Conservation (phyloP, 2,329 filamentous ascomycete species). For the Tolypocladium endophyticum region DNA sequence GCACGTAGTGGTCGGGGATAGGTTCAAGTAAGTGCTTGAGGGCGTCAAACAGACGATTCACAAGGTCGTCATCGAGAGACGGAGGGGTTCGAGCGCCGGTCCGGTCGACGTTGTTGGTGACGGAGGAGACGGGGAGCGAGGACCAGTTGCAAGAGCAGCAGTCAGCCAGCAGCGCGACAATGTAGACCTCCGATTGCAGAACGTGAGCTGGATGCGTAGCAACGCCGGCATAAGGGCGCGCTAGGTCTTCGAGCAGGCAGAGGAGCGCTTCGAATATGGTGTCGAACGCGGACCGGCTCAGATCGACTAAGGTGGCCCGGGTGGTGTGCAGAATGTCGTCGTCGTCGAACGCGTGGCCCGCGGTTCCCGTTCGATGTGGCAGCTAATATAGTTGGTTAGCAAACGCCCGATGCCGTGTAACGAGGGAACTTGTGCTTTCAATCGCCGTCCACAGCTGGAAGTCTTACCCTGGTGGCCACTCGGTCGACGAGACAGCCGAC, state of each 20-base stretch:
- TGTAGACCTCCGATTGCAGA: constrained; percentile 52
- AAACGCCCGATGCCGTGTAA: background rate
- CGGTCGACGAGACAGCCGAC: constrained; percentile 53
- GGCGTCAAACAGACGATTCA: constrained; percentile 43
- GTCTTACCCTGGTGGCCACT: constrained; percentile 47
- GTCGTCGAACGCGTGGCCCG: constrained; percentile 20
- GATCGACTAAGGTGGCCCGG: constrained; percentile 48
- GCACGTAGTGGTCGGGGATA: constrained; percentile 43
- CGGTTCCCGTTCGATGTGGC: constrained; percentile 6
- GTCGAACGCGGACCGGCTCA: constrained; percentile 43
- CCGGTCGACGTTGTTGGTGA: constrained; percentile 12
- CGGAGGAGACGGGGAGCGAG: constrained; percentile 10
- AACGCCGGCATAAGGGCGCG: constrained; percentile 40
- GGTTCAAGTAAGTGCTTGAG: constrained; percentile 48
- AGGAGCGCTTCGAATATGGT: constrained; percentile 47
- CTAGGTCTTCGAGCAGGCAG: constrained; percentile 46
- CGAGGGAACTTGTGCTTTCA: background rate
- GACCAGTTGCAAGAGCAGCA: constrained; percentile 55
- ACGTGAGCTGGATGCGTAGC: constrained; percentile 47
- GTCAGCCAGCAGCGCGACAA: constrained; percentile 53
- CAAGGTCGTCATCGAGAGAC: constrained; percentile 37
- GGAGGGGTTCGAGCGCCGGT: constrained; percentile 17
- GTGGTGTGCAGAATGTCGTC: constrained; percentile 53
- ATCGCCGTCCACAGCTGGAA: no score
- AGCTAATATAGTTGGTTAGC: constrained; percentile 3